phyloP scores from a whole-genome alignment of 768 basidiomycete species.

The Pleurotus cornucopiae region DNA sequence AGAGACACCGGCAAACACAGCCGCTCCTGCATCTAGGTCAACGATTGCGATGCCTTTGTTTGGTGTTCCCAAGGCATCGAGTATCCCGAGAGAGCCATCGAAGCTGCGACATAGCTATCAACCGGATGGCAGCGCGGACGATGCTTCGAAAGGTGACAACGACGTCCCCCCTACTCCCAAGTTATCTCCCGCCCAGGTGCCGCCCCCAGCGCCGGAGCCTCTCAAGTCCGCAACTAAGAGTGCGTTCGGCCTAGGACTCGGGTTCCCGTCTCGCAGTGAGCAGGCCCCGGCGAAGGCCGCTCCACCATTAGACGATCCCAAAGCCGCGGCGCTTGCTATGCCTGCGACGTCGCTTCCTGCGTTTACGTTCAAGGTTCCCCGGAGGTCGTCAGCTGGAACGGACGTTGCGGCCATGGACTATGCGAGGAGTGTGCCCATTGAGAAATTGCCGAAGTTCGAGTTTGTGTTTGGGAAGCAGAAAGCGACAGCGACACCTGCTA shows the following conservation, averaged over 20 bases:
- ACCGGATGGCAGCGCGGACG: constrained; percentile 31
- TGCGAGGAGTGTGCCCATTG: constrained; percentile 33
- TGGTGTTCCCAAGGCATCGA: constrained; percentile 40
- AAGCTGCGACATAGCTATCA: constrained; percentile 73
- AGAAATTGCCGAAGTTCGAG: constrained; percentile 10
- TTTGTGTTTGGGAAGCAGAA: constrained; percentile 10
- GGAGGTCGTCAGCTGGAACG: constrained; percentile 18
- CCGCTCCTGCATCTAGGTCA: constrained; percentile 6
- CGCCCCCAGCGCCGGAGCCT: constrained; percentile 8
- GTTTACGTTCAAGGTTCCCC: constrained; percentile 28
- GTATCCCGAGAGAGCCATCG: constrained; percentile 70
- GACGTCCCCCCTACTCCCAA: constrained; percentile 23
- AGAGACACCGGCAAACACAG: constrained; percentile 13
- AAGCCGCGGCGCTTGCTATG: constrained; percentile 24
- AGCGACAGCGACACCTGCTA: not conserved
- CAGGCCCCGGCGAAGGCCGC: not conserved
- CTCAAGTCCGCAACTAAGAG: not conserved
- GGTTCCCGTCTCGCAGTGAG: not conserved
- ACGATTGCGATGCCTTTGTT: constrained; percentile 19
- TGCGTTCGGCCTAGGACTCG: not conserved
- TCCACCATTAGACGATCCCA: constrained; percentile 17
- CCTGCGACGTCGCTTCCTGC: constrained; percentile 27
- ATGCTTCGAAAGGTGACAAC: not conserved
- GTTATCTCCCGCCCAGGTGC: constrained; percentile 19
- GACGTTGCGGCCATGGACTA: constrained; percentile 23